These are phyloP conservation scores for Colletotrichum euphorbiae DNA, from an alignment of 2,329 filamentous ascomycete species.

Conservation along the genomic window DNA sequence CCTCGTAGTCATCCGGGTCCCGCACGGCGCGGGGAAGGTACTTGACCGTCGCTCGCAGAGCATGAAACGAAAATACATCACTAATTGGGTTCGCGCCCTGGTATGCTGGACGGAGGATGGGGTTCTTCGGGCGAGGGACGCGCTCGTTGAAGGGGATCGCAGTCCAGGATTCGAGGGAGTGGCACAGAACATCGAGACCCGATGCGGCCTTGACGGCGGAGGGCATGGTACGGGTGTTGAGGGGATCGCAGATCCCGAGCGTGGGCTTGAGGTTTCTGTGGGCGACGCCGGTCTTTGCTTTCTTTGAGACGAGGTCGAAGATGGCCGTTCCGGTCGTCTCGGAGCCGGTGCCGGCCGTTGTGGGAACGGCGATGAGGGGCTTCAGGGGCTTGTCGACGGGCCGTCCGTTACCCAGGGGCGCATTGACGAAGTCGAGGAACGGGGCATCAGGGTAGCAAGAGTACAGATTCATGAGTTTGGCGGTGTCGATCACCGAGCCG, in stretches of 20 bases:
- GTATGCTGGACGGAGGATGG: slow-evolving; percentile 91
- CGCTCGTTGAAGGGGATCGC: slow-evolving; percentile 95
- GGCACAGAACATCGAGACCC: slow-evolving; percentile 94
- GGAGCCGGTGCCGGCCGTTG: slow-evolving; percentile 86
- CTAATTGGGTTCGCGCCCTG: slow-evolving; percentile 98
- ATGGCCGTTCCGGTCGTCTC: slow-evolving; percentile 99
- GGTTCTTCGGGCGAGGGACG: slow-evolving; percentile 85
- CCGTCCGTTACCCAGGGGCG: slow-evolving; percentile 87
- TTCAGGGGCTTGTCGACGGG: slow-evolving; percentile 77
- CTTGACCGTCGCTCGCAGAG: slow-evolving; percentile 85
- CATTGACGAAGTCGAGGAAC: slow-evolving; percentile 98
- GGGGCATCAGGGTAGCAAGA: slow-evolving; percentile 90
- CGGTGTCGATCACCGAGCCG: slow-evolving; percentile 97
- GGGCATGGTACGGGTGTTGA: slow-evolving; percentile 97
- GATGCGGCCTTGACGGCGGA: slow-evolving; percentile 91
- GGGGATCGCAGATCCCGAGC: slow-evolving; percentile 83
- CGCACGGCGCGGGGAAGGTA: slow-evolving; percentile 90
- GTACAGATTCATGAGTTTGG: slow-evolving; percentile 98
- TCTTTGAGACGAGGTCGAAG: slow-evolving; percentile 91
- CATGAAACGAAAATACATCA: slow-evolving; percentile 94
- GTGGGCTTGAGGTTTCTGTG: slow-evolving; percentile 97
- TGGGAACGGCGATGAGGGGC: slow-evolving; percentile 85
- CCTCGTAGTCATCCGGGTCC: slow-evolving; percentile 91
- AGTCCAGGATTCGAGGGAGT: slow-evolving; percentile 96
- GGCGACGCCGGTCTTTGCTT: slow-evolving; percentile 94